phyloP scores from a whole-genome alignment of 2,329 filamentous ascomycete species.

The Cordyceps farinosa region DNA sequence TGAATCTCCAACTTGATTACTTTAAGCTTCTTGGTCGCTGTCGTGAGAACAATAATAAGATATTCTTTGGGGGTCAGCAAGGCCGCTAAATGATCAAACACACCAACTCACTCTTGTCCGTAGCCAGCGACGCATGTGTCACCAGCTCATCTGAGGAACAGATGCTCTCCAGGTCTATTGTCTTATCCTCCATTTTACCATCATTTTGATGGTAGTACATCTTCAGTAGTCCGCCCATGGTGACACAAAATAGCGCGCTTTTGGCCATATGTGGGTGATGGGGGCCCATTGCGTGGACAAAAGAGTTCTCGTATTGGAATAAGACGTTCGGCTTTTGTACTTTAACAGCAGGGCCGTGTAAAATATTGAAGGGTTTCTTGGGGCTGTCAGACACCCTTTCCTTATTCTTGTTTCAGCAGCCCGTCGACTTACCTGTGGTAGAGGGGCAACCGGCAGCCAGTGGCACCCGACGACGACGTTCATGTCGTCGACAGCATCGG shows the following conservation, averaged over 20 bases:
- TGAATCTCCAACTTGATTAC: slow-evolving; percentile 70
- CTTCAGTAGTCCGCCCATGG: slow-evolving; percentile 67
- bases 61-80: slow-evolving; percentile 38
- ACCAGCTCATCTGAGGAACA: slow-evolving; percentile 70
- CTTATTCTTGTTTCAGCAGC: not conserved
- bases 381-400: not conserved
- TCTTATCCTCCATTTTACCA: slow-evolving; percentile 66
- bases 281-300: slow-evolving; percentile 64
- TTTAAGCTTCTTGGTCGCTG: slow-evolving; percentile 67
- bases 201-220: slow-evolving; percentile 76
- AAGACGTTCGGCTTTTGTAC: slow-evolving; percentile 41
- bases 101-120: slow-evolving; percentile 63
- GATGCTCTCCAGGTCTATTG: slow-evolving; percentile 70
- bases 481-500: slow-evolving; percentile 70
- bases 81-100: too few relatives aligned
- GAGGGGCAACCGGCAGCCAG: slow-evolving; percentile 69
- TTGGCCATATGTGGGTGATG: slow-evolving; percentile 68
- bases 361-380: slow-evolving; percentile 42
- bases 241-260: slow-evolving; percentile 73
- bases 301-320: slow-evolving; percentile 68
- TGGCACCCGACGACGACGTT: slow-evolving; percentile 77
- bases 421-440: slow-evolving; percentile 34
- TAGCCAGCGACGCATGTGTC: slow-evolving; percentile 72
- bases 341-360: slow-evolving; percentile 62
- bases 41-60: slow-evolving; percentile 64